Base-by-base conservation (phyloP, 306 rosid genomes). In the Pueraria montana region DNA sequence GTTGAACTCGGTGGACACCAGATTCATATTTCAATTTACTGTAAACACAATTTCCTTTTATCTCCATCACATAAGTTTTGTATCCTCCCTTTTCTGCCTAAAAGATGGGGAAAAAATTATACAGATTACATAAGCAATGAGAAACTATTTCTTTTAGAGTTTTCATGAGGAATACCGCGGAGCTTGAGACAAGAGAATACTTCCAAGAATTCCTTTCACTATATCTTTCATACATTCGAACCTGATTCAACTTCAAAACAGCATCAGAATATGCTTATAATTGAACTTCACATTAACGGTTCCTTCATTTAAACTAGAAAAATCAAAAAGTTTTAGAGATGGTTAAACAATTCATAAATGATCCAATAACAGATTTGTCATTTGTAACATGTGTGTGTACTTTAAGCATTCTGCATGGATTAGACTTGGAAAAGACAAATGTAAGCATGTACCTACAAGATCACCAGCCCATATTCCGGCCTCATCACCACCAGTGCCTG, bases 381-480 rank as follows among this genome's bases (percentile, higher is more conserved):
- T 6, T 34, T 68, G 73, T 76, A 68, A 48, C 52, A 49, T 42
- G 69, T 36, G 21, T 48, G 27, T 49, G 77, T 72, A 58, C 26
- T 74, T 66, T 38, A 82, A 23, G 73, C 66, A 81, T 56, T 72
- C 73, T 38, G 53, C 81, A 80, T 30, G 79, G 62, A 77, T 86
- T 76, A 83, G 53, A 82, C 79, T 84, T 70, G 80, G 61, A 83
- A 86, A 85, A 75, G 90, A 93, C 87, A 87, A 85, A 90, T 80
- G 82, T 87, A 93, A 86, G 82, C 87, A 87, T 96, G 89, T 94
- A 96, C 98, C 98, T 92, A 96, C 99, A 96, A 96, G 99, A 88
- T 96, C 99, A 96, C 99, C 98, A 38, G 97, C 99, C 99, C 98
- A 96, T 69, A 96, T 72, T 89, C 99, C 99, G 74, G 99, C 99